These are phyloP conservation scores for Penicillium sp. DNA, from an alignment of 2,329 filamentous ascomycete genomes.

Conservation along the genomic window DNA sequence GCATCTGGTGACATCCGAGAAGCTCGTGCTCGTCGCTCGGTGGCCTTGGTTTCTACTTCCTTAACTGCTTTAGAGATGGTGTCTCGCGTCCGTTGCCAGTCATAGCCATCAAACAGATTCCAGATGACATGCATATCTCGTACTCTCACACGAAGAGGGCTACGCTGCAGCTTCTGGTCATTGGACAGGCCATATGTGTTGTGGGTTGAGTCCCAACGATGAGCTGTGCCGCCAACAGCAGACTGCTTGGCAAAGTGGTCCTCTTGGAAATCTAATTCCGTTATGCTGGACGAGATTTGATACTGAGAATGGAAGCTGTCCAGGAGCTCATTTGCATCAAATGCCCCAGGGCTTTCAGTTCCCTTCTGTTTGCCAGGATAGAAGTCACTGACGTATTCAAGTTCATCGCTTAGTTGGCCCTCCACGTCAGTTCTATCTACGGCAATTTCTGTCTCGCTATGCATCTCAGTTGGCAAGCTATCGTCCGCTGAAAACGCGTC, in stretches of 20 bases:
- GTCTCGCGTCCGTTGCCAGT: constrained; percentile 86
- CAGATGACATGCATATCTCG: constrained; percentile 92
- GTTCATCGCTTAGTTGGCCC: constrained; percentile 39
- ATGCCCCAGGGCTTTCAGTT: constrained; percentile 40
- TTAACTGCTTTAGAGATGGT: constrained; percentile 85
- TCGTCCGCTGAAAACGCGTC: constrained; percentile 66
- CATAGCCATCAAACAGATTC: constrained; percentile 97
- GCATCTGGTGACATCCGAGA: constrained; percentile 56
- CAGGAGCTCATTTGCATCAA: constrained; percentile 42
- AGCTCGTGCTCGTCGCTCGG: constrained; percentile 66
- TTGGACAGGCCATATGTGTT: constrained; percentile 72
- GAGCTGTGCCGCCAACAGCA: constrained; percentile 64
- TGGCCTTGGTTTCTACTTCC: constrained; percentile 78
- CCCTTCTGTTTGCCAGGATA: constrained; percentile 46
- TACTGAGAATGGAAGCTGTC: constrained; percentile 57
- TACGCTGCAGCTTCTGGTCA: constrained; percentile 60
- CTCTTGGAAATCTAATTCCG: constrained; percentile 71
- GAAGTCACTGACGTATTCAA: constrained; percentile 58
- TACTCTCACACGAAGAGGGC: constrained; percentile 74
- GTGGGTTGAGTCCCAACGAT: constrained; percentile 75
- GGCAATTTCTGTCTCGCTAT: constrained; percentile 48
- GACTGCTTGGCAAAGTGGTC: constrained; percentile 71
- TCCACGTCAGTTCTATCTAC: constrained; percentile 42
- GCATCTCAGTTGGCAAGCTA: constrained; percentile 21
- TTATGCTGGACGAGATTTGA: constrained; percentile 56